phyloP scores from a whole-genome alignment of 139 green algal genomes.

The Volvox reticuliferus region DNA sequence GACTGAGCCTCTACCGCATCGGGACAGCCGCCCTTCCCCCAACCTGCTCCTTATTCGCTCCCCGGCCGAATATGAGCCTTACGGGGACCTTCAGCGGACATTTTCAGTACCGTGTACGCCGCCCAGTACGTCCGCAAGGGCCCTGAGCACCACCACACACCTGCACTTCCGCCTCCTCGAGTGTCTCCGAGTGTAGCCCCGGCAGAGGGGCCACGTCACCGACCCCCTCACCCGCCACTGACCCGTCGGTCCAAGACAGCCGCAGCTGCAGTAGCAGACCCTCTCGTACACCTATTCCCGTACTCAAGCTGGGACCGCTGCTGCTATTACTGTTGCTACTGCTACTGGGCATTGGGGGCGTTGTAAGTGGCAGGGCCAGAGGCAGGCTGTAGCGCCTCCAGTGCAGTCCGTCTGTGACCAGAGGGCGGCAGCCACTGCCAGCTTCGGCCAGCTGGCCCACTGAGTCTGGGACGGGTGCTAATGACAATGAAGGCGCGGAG shows the following conservation, averaged over 20 bases:
- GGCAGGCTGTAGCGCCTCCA: slow-evolving; percentile 71
- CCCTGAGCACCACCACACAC: slow-evolving; percentile 40
- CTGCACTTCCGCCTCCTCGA: slow-evolving; percentile 77
- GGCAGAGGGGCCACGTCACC: slow-evolving; percentile 90
- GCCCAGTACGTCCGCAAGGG: neutral
- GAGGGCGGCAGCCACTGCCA: neutral
- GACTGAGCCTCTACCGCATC: neutral
- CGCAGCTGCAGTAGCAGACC: slow-evolving; percentile 69
- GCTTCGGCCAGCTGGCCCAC: neutral
- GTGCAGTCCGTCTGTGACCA: neutral
- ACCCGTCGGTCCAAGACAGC: slow-evolving; percentile 32
- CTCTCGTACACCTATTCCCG: slow-evolving; percentile 23
- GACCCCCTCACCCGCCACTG: slow-evolving; percentile 48
- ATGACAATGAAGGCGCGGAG: neutral
- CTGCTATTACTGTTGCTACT: neutral
- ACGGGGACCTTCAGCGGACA: neutral
- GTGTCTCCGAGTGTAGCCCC: slow-evolving; percentile 87
- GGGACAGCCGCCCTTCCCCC: too few relatives aligned
- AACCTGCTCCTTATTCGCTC: neutral
- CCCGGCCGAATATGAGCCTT: too few relatives aligned
- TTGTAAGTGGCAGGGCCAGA: slow-evolving; percentile 75
- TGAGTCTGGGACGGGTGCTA: neutral
- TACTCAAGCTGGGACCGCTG: neutral
- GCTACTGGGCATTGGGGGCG: neutral
- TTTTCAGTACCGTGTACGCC: neutral